phyloP scores from a whole-genome alignment of 352 stramenopile genomes.

The Phytophthora constricta region DNA sequence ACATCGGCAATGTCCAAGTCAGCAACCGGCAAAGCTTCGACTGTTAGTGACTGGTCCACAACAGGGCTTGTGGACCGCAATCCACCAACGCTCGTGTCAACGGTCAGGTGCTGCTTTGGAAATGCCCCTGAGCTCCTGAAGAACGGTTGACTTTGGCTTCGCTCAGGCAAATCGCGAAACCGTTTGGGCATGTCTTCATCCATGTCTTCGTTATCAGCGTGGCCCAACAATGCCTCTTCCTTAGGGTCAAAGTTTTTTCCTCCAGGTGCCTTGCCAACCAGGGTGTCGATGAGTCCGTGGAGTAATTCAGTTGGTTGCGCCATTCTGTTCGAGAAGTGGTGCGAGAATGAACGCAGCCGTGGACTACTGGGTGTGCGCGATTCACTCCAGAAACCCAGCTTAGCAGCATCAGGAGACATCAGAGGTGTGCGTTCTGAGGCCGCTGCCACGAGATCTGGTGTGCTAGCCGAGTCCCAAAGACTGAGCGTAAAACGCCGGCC shows the following conservation, averaged over 20 bases:
- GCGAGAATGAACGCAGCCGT: slow-evolving; percentile 74
- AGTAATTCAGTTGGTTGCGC: slow-evolving; percentile 68
- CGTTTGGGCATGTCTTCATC: slow-evolving; percentile 26
- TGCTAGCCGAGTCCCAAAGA: slow-evolving; percentile 65
- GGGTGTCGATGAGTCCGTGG: slow-evolving; percentile 71
- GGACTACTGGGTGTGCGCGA: slow-evolving; percentile 63
- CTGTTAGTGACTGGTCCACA: slow-evolving; percentile 10
- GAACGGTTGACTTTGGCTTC: slow-evolving; percentile 50
- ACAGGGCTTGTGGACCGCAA: slow-evolving; percentile 18
- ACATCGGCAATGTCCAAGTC: slow-evolving; percentile 27
- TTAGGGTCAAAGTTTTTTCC: slow-evolving; percentile 39
- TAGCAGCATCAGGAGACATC: slow-evolving; percentile 63
- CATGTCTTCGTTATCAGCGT: slow-evolving; percentile 20
- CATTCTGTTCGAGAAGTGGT: slow-evolving; percentile 76
- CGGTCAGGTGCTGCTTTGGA: slow-evolving; percentile 48
- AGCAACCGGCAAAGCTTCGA: slow-evolving; percentile 19
- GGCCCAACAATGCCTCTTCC: slow-evolving; percentile 46
- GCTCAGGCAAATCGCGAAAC: slow-evolving; percentile 37
- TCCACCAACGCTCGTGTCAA: slow-evolving; percentile 45
- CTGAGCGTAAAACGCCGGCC: slow-evolving; percentile 63
- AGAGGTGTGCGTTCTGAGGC: slow-evolving; percentile 48
- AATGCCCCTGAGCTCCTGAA: slow-evolving; percentile 35
- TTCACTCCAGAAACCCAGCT: slow-evolving; percentile 86
- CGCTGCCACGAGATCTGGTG: slow-evolving; percentile 37
- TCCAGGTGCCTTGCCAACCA: slow-evolving; percentile 68